A percentile compares a stretch with the other conserved stretches of the same genome.
phyloP scores from a whole-genome alignment of 331 rosid species.

The Cydonia oblonga region DNA sequence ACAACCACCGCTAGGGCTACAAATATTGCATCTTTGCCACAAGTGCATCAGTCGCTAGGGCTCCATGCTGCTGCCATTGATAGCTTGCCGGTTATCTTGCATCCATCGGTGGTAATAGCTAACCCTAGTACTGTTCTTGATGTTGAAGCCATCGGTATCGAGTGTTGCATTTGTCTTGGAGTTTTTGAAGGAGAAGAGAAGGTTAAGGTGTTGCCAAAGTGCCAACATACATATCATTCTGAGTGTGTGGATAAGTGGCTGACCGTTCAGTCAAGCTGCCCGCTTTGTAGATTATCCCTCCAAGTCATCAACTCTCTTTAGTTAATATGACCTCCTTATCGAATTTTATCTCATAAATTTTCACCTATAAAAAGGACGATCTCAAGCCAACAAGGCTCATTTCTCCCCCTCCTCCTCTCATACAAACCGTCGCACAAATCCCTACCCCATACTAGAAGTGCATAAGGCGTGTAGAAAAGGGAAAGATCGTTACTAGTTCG shows the following conservation, averaged over 20 bases:
- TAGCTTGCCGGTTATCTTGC: neutral
- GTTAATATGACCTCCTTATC: neutral
- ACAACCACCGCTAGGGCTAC: neutral
- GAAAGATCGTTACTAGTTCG: neutral
- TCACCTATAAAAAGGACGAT: accelerated
- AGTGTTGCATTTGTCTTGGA: conserved; percentile 1
- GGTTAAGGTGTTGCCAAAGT: conserved; percentile 27
- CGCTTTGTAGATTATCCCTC: conserved; percentile 44
- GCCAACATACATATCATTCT: conserved; percentile 35
- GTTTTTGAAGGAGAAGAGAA: conserved; percentile 23
- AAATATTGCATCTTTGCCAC: neutral
- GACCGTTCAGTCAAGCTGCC: conserved; percentile 27
- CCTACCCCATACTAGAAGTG: neutral
- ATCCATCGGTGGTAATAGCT: neutral
- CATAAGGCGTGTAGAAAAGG: too few species aligned
- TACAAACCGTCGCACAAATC: too few species aligned
- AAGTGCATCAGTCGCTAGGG: neutral
- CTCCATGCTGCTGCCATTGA: neutral
- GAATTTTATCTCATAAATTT: neutral
- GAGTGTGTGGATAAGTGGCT: conserved; percentile 43
- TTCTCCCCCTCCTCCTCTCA: too few species aligned
- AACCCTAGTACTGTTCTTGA: neutral
- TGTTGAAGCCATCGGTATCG: neutral
- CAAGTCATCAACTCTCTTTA: conserved; percentile 4
- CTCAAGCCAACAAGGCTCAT: too few species aligned